phyloP scores from a whole-genome alignment of 2,329 filamentous ascomycete genomes.

The Colletotrichum camelliae region DNA sequence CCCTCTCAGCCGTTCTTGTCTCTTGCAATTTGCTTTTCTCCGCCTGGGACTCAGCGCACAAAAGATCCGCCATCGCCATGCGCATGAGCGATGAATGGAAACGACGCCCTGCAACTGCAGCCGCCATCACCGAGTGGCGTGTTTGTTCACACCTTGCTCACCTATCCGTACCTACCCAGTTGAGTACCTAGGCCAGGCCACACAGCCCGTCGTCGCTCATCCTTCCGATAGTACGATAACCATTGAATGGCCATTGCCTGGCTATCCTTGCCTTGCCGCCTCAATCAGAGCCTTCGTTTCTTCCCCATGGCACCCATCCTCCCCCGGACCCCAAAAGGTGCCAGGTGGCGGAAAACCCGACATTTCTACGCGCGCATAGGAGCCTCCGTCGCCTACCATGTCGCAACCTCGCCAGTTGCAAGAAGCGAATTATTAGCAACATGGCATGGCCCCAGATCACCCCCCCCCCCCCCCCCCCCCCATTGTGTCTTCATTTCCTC shows the following conservation, averaged over 20 bases:
- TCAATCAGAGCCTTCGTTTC: neutral
- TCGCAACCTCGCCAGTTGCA: neutral
- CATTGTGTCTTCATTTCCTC: neutral
- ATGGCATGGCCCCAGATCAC: neutral
- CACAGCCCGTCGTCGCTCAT: neutral
- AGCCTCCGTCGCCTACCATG: neutral
- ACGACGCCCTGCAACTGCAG: neutral
- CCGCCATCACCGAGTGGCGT: neutral
- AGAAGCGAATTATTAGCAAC: neutral
- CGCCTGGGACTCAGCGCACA: neutral
- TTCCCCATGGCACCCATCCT: neutral
- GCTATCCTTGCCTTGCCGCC: slow-evolving; percentile 1
- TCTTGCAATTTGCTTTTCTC: neutral
- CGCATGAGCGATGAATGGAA: neutral
- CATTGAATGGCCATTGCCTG: neutral
- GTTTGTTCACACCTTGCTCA: neutral
- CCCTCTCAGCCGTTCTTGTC: neutral
- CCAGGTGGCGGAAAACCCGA: neutral
- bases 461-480: neutral
- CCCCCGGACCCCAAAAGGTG: neutral
- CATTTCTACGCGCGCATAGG: neutral
- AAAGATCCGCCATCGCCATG: neutral
- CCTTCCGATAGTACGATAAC: neutral
- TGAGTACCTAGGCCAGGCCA: neutral
- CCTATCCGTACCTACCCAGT: neutral